These are phyloP conservation scores for Nigrospora sphaerica DNA, from an alignment of 2,329 filamentous ascomycete genomes.

Conservation along the genomic window DNA sequence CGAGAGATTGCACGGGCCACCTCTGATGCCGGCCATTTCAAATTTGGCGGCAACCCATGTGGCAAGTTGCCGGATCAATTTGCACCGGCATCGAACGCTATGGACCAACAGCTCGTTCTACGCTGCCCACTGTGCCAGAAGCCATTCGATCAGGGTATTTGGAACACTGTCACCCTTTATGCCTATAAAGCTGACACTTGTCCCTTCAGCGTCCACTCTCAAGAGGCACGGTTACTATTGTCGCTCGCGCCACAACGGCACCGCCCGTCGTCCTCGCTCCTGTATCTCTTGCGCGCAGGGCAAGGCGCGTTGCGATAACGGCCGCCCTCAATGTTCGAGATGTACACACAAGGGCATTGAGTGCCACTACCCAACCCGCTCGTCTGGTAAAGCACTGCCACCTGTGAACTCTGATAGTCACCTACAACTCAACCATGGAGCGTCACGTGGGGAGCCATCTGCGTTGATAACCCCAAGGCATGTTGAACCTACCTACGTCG, in stretches of 20 bases:
- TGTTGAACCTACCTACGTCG: too few species aligned
- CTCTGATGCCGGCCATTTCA: too few species aligned
- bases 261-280: slow-evolving; percentile 19
- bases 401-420: too few species aligned
- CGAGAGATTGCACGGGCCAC: too few species aligned
- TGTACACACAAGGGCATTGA: slow-evolving; percentile 24
- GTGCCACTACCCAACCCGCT: slow-evolving; percentile 25
- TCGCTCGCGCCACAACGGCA: slow-evolving; percentile 24
- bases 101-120: slow-evolving; percentile 11
- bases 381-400: too few species aligned
- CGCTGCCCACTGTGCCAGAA: slow-evolving; percentile 31
- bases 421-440: too few species aligned
- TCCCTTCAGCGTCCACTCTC: slow-evolving; percentile 27
- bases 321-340: slow-evolving; percentile 27
- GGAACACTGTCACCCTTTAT: slow-evolving; percentile 7
- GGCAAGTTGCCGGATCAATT: background rate
- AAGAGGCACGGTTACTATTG: slow-evolving; percentile 38
- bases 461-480: too few species aligned
- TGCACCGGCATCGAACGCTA: background rate
- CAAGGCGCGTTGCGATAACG: slow-evolving; percentile 30
- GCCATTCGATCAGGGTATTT: slow-evolving; percentile 31
- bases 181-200: background rate
- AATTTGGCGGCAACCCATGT: too few species aligned
- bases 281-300: slow-evolving; percentile 27
- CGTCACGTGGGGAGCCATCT: too few species aligned